Percentiles rank a stretch among this genome's conserved stretches.
Conservation (phyloP, 495 filamentous ascomycete species). For the Zalerion maritima region DNA sequence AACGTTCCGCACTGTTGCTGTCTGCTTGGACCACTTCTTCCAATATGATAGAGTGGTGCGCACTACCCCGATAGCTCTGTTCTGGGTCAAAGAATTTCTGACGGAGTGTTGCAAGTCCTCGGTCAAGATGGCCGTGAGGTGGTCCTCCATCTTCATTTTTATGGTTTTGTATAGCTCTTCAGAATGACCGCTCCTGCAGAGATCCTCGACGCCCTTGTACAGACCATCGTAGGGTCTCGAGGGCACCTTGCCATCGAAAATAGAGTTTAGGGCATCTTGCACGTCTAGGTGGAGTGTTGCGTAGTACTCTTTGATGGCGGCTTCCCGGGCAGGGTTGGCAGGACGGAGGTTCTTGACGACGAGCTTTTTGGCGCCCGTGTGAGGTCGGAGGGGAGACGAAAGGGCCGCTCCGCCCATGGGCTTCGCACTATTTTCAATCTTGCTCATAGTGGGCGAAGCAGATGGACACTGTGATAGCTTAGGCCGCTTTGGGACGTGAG, state of each 20-base stretch:
- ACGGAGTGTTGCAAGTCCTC: no score
- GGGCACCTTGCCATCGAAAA: conserved; percentile 51
- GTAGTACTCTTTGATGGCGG: conserved; percentile 45
- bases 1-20: conserved; percentile 64
- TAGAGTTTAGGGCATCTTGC: conserved; percentile 51
- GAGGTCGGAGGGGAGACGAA: conserved; percentile 32
- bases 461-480: no score
- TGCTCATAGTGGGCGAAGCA: no score
- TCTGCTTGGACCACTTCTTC: conserved; percentile 62
- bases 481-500: no score
- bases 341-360: conserved; percentile 73
- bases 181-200: conserved; percentile 64
- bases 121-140: no score
- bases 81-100: no score
- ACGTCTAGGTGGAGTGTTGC: conserved; percentile 55
- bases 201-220: conserved; percentile 78
- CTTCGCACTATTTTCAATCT: no score
- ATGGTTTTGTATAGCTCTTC: conserved; percentile 48
- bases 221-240: conserved; percentile 65
- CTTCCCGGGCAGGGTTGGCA: conserved; percentile 34
- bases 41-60: conserved; percentile 52
- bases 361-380: conserved; percentile 61
- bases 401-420: conserved; percentile 6
- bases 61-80: conserved; percentile 52
- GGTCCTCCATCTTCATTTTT: conserved; percentile 42